Percentiles rank a stretch among this genome's conserved stretches.
phyloP scores from a whole-genome alignment of 2,329 filamentous ascomycete species.

The Aspergillus sp. region DNA sequence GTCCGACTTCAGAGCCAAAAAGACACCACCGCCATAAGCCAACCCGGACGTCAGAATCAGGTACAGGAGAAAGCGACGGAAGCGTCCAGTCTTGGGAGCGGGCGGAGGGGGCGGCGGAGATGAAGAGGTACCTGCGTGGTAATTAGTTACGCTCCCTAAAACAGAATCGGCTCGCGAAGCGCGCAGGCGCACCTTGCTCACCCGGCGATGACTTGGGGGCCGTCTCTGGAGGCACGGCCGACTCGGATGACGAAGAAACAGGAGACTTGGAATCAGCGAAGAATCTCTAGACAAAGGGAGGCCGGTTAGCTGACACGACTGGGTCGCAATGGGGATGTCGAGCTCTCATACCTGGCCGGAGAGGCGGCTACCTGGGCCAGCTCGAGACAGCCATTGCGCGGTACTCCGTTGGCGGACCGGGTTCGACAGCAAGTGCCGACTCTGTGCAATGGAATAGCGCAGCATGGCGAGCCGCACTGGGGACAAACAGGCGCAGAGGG shows the following conservation, averaged over 20 bases:
- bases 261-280: constrained; percentile 41
- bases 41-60: constrained; percentile 66
- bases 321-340: constrained; percentile 17
- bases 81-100: constrained; percentile 59
- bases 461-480: constrained; percentile 45
- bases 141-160: constrained; percentile 21
- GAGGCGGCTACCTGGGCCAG: constrained; percentile 28
- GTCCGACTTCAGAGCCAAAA: constrained; percentile 86
- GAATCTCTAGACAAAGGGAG: constrained; percentile 32
- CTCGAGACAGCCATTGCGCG: constrained; percentile 36
- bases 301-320: constrained; percentile 17
- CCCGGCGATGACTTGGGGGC: constrained; percentile 37
- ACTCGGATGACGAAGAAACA: constrained; percentile 34
- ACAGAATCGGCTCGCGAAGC: constrained; percentile 5
- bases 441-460: constrained; percentile 44
- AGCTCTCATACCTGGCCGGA: constrained; percentile 31
- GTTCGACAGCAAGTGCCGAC: constrained; percentile 35
- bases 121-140: constrained; percentile 27
- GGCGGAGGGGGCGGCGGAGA: constrained; percentile 33
- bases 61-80: constrained; percentile 69
- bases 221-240: constrained; percentile 42
- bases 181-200: constrained; percentile 18
- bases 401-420: constrained; percentile 27
- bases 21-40: constrained; percentile 79
- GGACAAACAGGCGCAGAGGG: constrained; percentile 19